Evolutionary conservation across 108 stramenopile genomes (phyloP).

Genomic region (Cylindrotheca closterium): DNA sequence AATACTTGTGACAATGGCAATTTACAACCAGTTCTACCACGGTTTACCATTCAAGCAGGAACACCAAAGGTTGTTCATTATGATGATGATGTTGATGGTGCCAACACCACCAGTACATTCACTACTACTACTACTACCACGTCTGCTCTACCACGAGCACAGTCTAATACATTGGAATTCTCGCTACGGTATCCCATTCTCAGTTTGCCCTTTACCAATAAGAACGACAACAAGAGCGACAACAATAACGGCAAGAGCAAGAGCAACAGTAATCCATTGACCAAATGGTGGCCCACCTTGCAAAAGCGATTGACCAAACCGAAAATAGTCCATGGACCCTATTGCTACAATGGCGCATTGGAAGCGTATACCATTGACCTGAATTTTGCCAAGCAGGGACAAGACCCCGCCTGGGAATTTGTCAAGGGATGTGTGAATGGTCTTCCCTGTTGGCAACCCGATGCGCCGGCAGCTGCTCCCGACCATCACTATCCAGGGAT

Average conservation of each 20-base stretch:
- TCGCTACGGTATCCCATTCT: neutral
- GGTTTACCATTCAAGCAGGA: too few species aligned
- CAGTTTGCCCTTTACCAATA: conserved; percentile 1
- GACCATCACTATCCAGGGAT: too few species aligned
- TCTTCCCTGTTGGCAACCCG: conserved; percentile 22
- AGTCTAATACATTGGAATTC: neutral
- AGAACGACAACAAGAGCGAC: too few species aligned
- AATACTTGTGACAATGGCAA: conserved; percentile 18
- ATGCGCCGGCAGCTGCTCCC: too few species aligned
- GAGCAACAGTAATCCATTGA: conserved; percentile 19
- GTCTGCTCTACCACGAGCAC: neutral
- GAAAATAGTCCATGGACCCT: too few species aligned
- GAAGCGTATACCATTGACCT: neutral
- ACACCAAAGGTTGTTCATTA: too few species aligned
- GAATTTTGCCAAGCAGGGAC: neutral
- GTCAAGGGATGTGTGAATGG: conserved; percentile 9
- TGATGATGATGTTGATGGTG: too few species aligned
- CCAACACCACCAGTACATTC: too few species aligned
- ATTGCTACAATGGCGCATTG: conserved; percentile 21
- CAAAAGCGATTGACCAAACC: conserved; percentile 18
- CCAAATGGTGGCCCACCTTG: conserved; percentile 20
- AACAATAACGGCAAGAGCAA: too few species aligned
- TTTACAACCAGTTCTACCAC: conserved; percentile 17
- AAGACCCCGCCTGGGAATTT: conserved; percentile 8
- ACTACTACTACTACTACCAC: neutral